A percentile compares a stretch with the other conserved stretches of the same genome.
Conservation (phyloP, 257 asterid species). For the Nicotiana paniculata region DNA sequence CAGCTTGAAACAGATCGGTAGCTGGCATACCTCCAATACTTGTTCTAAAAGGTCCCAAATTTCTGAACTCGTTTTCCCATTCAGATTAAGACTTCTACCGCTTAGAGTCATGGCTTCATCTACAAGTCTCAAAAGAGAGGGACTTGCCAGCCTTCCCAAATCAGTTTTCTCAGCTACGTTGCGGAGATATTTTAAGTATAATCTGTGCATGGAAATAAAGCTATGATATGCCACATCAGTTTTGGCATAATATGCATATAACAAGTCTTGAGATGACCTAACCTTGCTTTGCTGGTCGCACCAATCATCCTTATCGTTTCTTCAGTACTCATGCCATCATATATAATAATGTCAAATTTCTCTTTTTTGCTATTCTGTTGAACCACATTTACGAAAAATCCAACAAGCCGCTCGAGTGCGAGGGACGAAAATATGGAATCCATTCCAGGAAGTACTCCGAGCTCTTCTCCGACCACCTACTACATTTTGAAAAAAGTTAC, state of each 20-base stretch:
- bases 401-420: constrained; percentile 62
- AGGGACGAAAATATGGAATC: constrained; percentile 80
- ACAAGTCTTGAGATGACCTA: constrained; percentile 3
- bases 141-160: constrained; percentile 79
- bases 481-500: constrained; percentile 23
- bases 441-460: constrained; percentile 97
- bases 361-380: constrained; percentile 27
- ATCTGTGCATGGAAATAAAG: constrained; percentile 34
- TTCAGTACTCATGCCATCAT: constrained; percentile 82
- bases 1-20: not conserved
- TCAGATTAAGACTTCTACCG: constrained; percentile 38
- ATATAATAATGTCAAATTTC: constrained; percentile 59
- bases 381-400: constrained; percentile 32
- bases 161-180: constrained; percentile 86
- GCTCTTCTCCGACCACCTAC: constrained; percentile 95
- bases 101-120: constrained; percentile 67
- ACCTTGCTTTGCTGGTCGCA: constrained; percentile 81
- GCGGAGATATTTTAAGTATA: constrained; percentile 74
- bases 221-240: not conserved
- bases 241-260: not conserved
- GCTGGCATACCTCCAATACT: constrained; percentile 47
- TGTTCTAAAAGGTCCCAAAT: constrained; percentile 68
- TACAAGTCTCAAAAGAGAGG: constrained; percentile 75
- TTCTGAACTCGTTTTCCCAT: constrained; percentile 68
- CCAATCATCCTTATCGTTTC: constrained; percentile 87